phyloP scores from a whole-genome alignment of 108 stramenopile genomes.

The Craspedostauros australis region DNA sequence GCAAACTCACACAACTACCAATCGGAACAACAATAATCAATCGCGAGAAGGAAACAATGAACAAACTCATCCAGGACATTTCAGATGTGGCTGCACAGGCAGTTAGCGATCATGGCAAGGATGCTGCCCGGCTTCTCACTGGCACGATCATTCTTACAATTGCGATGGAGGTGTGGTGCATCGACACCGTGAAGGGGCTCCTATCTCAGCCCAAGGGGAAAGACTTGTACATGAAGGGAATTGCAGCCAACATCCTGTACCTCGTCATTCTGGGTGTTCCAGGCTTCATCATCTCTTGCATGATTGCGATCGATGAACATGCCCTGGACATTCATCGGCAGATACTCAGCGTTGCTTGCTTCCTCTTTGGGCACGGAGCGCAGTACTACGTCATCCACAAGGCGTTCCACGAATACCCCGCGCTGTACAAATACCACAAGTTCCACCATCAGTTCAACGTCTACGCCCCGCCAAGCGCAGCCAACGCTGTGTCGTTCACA shows the following conservation, averaged over 20 bases:
- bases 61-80: too few relatives aligned
- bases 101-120: too few relatives aligned
- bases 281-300: conserved; percentile 18
- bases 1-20: too few relatives aligned
- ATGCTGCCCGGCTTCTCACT: too few relatives aligned
- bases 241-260: conserved; percentile 17
- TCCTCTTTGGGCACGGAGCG: conserved; percentile 14
- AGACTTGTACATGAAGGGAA: conserved; percentile 12
- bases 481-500: conserved; percentile 34
- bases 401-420: conserved; percentile 20
- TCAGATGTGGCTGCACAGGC: too few relatives aligned
- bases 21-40: too few relatives aligned
- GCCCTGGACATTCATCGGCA: not conserved
- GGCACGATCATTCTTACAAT: conserved; percentile 10
- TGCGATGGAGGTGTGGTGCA: conserved; percentile 3
- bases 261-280: conserved; percentile 22
- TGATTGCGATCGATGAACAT: too few relatives aligned
- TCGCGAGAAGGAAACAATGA: too few relatives aligned
- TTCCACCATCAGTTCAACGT: conserved; percentile 49
- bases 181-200: conserved; percentile 13
- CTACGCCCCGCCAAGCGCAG: conserved; percentile 32
- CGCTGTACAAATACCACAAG: conserved; percentile 28
- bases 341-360: not conserved
- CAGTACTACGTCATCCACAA: conserved; percentile 22
- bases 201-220: conserved; percentile 21